These are phyloP conservation scores for Coemansia umbellata DNA, from an alignment of 192 early-diverging fungal genomes.

Conservation along the genomic window DNA sequence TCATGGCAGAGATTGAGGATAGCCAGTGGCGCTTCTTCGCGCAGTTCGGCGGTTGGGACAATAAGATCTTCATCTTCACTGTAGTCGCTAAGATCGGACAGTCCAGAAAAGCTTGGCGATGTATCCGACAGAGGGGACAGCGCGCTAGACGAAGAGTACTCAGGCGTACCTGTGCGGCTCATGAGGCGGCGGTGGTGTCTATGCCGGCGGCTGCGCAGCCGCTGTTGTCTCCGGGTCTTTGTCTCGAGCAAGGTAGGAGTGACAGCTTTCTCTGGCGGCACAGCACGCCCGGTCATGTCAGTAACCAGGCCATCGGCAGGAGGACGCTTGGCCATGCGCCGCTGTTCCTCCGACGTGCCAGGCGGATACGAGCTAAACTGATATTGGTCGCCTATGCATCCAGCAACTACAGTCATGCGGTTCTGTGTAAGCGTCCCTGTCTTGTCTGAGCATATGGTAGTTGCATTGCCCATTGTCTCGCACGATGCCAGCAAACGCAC, in stretches of 20 bases:
- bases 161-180: conserved; percentile 24
- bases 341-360: conserved; percentile 49
- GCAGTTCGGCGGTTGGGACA: conserved; percentile 52
- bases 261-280: conserved; percentile 39
- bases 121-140: conserved; percentile 39
- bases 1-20: conserved; percentile 59
- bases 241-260: conserved; percentile 41
- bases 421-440: conserved; percentile 98
- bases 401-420: conserved; percentile 94
- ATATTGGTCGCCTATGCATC: conserved; percentile 72
- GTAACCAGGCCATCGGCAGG: conserved; percentile 45
- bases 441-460: conserved; percentile 98
- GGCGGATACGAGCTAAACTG: conserved; percentile 56
- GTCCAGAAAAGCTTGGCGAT: conserved; percentile 39
- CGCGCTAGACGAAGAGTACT: conserved; percentile 47
- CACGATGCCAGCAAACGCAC: conserved; percentile 94
- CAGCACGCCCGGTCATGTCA: conserved; percentile 47
- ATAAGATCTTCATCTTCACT: conserved; percentile 50
- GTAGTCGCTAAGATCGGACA: conserved; percentile 45
- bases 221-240: conserved; percentile 35
- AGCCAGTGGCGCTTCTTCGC: conserved; percentile 42
- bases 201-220: conserved; percentile 38
- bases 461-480: conserved; percentile 99
- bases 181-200: conserved; percentile 43
- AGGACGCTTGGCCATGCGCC: conserved; percentile 39